Percentiles rank a stretch among this genome's conserved stretches.
These are phyloP conservation scores for Helichrysum umbraculigerum DNA, from an alignment of 129 eudicot species.

Conservation along the genomic window DNA sequence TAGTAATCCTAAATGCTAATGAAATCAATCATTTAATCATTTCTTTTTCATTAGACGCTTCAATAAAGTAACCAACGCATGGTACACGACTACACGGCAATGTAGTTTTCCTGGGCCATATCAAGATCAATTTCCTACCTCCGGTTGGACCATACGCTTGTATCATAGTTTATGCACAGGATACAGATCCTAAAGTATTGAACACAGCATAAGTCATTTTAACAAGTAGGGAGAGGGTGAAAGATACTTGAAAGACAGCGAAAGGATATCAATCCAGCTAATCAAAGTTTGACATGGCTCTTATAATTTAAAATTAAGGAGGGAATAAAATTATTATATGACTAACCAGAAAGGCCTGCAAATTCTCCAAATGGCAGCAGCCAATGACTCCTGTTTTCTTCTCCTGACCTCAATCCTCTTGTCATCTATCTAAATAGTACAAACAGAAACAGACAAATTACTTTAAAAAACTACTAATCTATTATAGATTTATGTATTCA, in stretches of 20 bases:
- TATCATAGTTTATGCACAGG: slow-evolving; percentile 18
- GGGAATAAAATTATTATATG: slow-evolving; percentile 32
- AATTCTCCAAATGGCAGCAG: slow-evolving; percentile 79
- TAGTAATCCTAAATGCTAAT: slow-evolving; percentile 20
- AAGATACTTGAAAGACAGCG: slow-evolving; percentile 27
- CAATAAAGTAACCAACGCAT: background rate
- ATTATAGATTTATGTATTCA: slow-evolving; percentile 20
- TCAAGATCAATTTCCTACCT: slow-evolving; percentile 9
- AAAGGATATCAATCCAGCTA: slow-evolving; percentile 26
- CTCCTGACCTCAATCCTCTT: slow-evolving; percentile 35
- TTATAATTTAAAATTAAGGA: slow-evolving; percentile 25
- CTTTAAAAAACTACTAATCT: slow-evolving; percentile 20
- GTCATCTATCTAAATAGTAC: slow-evolving; percentile 45
- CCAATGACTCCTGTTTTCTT: slow-evolving; percentile 39
- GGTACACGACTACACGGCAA: background rate
- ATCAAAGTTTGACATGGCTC: slow-evolving; percentile 38
- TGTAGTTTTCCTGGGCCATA: background rate
- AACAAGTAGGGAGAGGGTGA: slow-evolving; percentile 10
- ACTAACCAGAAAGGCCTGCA: slow-evolving; percentile 47
- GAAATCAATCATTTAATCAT: slow-evolving; percentile 9
- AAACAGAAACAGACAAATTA: slow-evolving; percentile 49
- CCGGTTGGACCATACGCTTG: slow-evolving; percentile 19
- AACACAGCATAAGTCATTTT: slow-evolving; percentile 1
- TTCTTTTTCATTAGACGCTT: background rate
- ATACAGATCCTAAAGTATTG: slow-evolving; percentile 23